Base-by-base conservation (phyloP, 768 basidiomycete species). In the Lyophyllum atratum region DNA sequence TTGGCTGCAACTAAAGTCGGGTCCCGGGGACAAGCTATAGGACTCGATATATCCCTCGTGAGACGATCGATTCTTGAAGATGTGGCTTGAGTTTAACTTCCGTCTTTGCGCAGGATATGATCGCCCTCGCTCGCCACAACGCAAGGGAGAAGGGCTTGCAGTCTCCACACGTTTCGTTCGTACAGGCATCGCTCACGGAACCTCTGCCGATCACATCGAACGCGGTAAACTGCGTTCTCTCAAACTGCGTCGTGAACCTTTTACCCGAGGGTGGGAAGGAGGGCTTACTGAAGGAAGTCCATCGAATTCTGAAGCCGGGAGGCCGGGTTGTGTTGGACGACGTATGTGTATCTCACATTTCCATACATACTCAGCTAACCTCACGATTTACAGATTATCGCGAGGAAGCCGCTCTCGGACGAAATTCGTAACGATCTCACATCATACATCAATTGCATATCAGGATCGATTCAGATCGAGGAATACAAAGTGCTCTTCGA, bases 231-330 rank as follows among this genome's bases (percentile, higher is more conserved):
- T 85, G 81, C 55, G 69, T 87, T 15, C 59, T 85, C 6, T 84
- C 83, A 6, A 86, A 84, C 64, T 85, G 84, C 52, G 82, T 84
- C 3, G 66, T 85, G 64, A 83, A 85, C 61, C 65, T 83, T 2
- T 60, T 85, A 6, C 78, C 82, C 0, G 52, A 52, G 0, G 64
- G 70, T 12, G 78, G 75, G 2, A 85, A 82, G 60, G 65, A 61
- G 4, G 65, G 50, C n/a, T 60, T 80, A 6, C 64, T 84, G 47
- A 74, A 75, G 40, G 85, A 87, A 56, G 69, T 74, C 0, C 65
- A 75, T 48, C 72, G 85, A 11, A 71, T 85, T 2, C 70, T 87
- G 46, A 85, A 80, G 64, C 78, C 81, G 9, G 83, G 83, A 49
- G 85, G 85, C 9, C 73, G 83, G n/a, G 61, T 85, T 24, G 75